Base-by-base conservation (phyloP, 345 rosid genomes). In the Erysimum cheiranthoides region DNA sequence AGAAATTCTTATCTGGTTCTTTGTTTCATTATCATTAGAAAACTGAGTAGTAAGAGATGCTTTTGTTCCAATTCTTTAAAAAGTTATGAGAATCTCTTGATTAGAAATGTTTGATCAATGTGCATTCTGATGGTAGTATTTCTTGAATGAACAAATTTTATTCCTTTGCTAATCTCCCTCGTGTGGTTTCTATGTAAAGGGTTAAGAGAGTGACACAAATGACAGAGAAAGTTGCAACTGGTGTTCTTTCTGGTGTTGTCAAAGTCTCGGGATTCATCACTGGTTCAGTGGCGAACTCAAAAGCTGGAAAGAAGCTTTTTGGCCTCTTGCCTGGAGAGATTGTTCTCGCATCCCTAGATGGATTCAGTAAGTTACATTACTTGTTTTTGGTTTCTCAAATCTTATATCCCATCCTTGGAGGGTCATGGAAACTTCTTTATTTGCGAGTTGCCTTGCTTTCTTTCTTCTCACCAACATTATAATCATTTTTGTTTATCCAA, bases 281-380 rank as follows among this genome's bases (percentile, higher is more conserved):
- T 4, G 75, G 96, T 75, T 78, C 98, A 18, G 66, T 94, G 8
- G 95, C 88, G 27, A 94, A 94, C 85, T 90, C 97, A n/a, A 78
- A 81, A 77, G 91, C 68, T 18, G 97, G 99, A 42, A 89, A 86
- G 85, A 94, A 89, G 75, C 85, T 94, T 61, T 89, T 88, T 62
- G 90, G 90, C 59, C 85, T 90, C 56, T 77, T 94, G 56, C 97
- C 99, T 30, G 97, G 97, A 64, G 91, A 94, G 86, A 83, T 94
- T 31, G 82, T 92, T 68, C 97, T 94, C 32, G 99, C 99, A 71
- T 88, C 97, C 66, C 86, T 94, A 71, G 99, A 90, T 81, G 97
- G 99, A 73, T 94, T 92, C 62, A 87, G 97, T 92, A 82, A 94
- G 97, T 77, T 77, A n/a, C 6, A 64, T 62, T 59, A 32, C 51